Conservation (phyloP, 164 flowering plant genomes). For the Vitis riparia region DNA sequence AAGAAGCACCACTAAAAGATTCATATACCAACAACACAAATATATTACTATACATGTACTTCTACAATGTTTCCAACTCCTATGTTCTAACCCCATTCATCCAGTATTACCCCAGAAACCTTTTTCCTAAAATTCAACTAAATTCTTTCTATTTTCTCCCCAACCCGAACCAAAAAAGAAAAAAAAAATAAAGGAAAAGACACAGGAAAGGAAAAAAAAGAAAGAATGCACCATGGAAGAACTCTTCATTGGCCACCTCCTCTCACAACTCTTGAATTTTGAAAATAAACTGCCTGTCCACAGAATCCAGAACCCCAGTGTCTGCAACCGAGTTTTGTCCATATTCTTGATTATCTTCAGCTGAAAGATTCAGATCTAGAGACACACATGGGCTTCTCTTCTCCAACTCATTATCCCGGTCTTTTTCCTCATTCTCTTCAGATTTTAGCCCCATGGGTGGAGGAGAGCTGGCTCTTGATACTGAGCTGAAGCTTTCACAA, state of each 20-base stretch:
- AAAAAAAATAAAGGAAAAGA: background rate
- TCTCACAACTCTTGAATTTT: conserved; percentile 20
- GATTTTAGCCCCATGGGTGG: conserved; percentile 25
- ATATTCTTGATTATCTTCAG: conserved; percentile 29
- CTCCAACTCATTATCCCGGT: conserved; percentile 11
- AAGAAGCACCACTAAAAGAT: background rate
- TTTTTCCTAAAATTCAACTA: background rate
- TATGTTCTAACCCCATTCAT: background rate
- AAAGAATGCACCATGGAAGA: background rate
- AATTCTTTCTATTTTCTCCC: conserved; percentile 7
- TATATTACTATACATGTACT: background rate
- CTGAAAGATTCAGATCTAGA: conserved; percentile 70
- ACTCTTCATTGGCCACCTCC: background rate
- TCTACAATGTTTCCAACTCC: background rate
- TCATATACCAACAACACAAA: background rate
- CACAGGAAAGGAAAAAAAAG: background rate
- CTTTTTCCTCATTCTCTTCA: conserved; percentile 16
- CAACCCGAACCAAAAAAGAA: background rate
- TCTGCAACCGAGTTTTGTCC: conserved; percentile 12
- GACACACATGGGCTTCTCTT: conserved; percentile 32
- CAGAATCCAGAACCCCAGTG: conserved; percentile 31
- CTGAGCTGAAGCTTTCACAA: conserved; percentile 60
- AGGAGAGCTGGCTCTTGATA: conserved; percentile 56
- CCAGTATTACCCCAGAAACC: background rate
- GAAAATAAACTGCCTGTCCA: conserved; percentile 42